Conservation (phyloP, 768 basidiomycete species). For the Serendipita sp. region DNA sequence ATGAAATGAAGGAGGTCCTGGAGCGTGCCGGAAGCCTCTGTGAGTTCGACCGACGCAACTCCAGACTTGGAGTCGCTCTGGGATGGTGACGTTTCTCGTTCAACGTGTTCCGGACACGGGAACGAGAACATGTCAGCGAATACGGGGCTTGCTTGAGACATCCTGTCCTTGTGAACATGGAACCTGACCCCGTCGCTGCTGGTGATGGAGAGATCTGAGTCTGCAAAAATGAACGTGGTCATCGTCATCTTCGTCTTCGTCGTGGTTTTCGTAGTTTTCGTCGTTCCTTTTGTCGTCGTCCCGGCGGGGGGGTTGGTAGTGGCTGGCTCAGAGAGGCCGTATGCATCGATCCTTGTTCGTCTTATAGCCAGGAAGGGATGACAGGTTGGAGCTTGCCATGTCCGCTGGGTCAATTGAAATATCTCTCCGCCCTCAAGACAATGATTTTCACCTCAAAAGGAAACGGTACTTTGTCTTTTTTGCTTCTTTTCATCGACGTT, state of each 20-base stretch:
- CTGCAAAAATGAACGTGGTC: conserved; percentile 7
- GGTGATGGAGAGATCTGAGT: conserved; percentile 38
- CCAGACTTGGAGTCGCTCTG: background rate
- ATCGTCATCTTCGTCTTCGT: background rate
- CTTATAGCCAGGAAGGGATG: background rate
- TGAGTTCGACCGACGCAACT: conserved; percentile 2
- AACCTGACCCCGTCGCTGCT: conserved; percentile 38
- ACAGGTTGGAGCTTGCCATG: background rate
- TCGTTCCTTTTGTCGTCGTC: background rate
- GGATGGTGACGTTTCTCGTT: background rate
- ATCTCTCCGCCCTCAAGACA: background rate
- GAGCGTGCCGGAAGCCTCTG: background rate
- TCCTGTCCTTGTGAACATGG: conserved; percentile 36
- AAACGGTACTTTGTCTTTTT: conserved; percentile 15
- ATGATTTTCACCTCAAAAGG: conserved; percentile 7
- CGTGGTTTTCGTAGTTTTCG: background rate
- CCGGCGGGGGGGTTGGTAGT: background rate
- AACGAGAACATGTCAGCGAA: conserved; percentile 35
- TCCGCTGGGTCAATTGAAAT: background rate
- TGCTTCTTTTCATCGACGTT: background rate
- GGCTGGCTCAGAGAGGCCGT: background rate
- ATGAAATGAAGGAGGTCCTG: background rate
- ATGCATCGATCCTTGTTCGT: background rate
- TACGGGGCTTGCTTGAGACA: conserved; percentile 41
- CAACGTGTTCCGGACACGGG: background rate